phyloP scores from a whole-genome alignment of 176 grass and related monocot genomes.

The Microstegium vimineum region DNA sequence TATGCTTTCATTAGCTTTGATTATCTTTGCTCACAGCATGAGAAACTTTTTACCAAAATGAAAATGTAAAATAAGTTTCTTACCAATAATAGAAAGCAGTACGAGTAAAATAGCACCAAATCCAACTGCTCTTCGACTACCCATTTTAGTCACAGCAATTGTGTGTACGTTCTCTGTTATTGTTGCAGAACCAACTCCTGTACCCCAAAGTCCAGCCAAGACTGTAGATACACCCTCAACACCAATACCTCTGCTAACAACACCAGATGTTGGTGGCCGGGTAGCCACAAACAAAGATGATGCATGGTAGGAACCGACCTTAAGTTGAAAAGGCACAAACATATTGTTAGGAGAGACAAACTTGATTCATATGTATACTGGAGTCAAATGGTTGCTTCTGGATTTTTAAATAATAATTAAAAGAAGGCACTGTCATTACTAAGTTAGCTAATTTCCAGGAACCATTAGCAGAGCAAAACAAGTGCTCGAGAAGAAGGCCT shows the following conservation, averaged over 20 bases:
- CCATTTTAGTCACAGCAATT: constrained; percentile 99
- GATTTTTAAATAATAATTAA: not conserved
- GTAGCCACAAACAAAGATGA: constrained; percentile 92
- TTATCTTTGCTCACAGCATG: not conserved
- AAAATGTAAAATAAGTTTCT: constrained; percentile 11
- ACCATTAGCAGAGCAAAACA: not conserved
- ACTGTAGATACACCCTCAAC: constrained; percentile 83
- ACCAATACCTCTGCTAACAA: constrained; percentile 93
- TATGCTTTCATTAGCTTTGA: constrained; percentile 10
- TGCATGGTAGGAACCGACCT: constrained; percentile 96
- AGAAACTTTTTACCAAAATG: not conserved
- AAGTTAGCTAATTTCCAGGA: not conserved
- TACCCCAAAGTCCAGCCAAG: constrained; percentile 90
- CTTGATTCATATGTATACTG: not conserved
- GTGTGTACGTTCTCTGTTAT: constrained; percentile 97
- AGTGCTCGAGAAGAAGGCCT: not conserved
- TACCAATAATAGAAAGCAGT: constrained; percentile 81
- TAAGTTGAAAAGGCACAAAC: constrained; percentile 29
- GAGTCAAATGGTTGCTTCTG: not conserved
- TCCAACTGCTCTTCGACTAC: constrained; percentile 80
- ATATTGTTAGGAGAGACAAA: constrained; percentile 17
- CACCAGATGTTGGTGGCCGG: constrained; percentile 83
- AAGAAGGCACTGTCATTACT: not conserved
- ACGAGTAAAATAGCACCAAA: constrained; percentile 85
- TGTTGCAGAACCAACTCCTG: constrained; percentile 82